These are phyloP conservation scores for Eutypella sp. DNA, from an alignment of 2,329 filamentous ascomycete genomes.

Conservation along the genomic window DNA sequence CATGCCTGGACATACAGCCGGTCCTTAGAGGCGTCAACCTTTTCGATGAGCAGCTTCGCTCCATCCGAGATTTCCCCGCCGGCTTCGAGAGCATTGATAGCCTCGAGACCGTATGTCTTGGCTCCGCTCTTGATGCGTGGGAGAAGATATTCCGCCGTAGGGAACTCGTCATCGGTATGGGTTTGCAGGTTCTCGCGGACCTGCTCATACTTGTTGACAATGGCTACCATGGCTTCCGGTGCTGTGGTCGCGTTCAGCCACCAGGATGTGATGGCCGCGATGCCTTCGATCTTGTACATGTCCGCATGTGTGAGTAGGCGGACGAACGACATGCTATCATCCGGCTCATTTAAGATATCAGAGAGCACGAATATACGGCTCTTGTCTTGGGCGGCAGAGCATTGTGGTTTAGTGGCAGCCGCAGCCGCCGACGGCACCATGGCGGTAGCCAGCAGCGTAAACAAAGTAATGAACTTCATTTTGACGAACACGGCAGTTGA, in stretches of 20 bases:
- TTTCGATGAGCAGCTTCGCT: conserved; percentile 28
- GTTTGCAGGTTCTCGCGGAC: conserved; percentile 33
- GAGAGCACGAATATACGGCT: conserved; percentile 24
- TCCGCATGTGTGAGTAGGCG: conserved; percentile 30
- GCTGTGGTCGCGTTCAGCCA: conserved; percentile 27
- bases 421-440: neutral
- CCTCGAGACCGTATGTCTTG: conserved; percentile 30
- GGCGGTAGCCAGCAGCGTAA: neutral
- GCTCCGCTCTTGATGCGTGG: neutral
- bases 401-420: neutral
- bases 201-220: conserved; percentile 28
- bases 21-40: conserved; percentile 20
- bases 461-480: neutral
- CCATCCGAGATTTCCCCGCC: conserved; percentile 28
- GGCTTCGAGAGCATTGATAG: conserved; percentile 11
- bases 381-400: conserved; percentile 13
- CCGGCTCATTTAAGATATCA: conserved; percentile 30
- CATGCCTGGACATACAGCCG: conserved; percentile 41
- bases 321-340: conserved; percentile 27
- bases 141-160: conserved; percentile 20
- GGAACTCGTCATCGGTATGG: conserved; percentile 31
- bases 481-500: neutral
- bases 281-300: conserved; percentile 29
- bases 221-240: conserved; percentile 28
- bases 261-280: conserved; percentile 30